Percentiles rank a stretch among this genome's conserved stretches.
phyloP scores from a whole-genome alignment of 192 early-diverging fungal species.

The Dimargaris verticillata region DNA sequence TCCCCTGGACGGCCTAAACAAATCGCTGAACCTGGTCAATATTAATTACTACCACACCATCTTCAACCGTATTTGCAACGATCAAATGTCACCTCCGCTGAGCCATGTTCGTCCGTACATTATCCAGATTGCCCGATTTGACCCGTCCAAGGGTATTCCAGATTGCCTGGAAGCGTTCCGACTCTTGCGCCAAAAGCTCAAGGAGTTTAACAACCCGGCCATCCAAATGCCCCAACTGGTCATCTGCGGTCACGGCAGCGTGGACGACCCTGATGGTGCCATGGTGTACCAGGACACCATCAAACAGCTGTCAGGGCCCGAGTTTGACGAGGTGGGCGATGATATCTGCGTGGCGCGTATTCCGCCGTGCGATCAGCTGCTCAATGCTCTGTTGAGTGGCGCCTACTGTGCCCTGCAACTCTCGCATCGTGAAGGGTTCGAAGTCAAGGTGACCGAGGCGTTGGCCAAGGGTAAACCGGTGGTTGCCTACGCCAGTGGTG shows the following conservation, averaged over 20 bases:
- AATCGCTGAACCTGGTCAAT: conserved; percentile 33
- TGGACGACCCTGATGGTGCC: conserved; percentile 72
- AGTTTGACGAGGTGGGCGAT: conserved; percentile 31
- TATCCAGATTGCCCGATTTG: conserved; percentile 67
- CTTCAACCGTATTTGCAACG: conserved; percentile 58
- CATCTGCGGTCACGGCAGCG: conserved; percentile 56
- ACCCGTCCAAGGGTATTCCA: conserved; percentile 70
- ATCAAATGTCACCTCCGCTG: conserved; percentile 45
- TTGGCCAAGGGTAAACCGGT: conserved; percentile 52
- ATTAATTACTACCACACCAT: conserved; percentile 52
- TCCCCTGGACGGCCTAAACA: conserved; percentile 70
- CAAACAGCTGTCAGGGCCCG: conserved; percentile 22
- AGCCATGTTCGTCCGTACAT: conserved; percentile 51
- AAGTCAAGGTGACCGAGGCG: conserved; percentile 71
- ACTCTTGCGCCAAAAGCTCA: conserved; percentile 38
- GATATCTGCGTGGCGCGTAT: conserved; percentile 46
- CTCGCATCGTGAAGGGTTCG: conserved; percentile 67
- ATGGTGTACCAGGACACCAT: conserved; percentile 43
- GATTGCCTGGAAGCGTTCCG: conserved; percentile 55
- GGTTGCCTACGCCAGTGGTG: conserved; percentile 44
- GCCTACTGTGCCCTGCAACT: conserved; percentile 59
- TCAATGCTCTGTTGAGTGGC: conserved; percentile 53
- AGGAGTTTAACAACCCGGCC: conserved; percentile 20
- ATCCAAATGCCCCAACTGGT: conserved; percentile 49
- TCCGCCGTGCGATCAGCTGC: conserved; percentile 63